Base-by-base conservation (phyloP, 148 eudicot genomes). In the Cornus kousa region DNA sequence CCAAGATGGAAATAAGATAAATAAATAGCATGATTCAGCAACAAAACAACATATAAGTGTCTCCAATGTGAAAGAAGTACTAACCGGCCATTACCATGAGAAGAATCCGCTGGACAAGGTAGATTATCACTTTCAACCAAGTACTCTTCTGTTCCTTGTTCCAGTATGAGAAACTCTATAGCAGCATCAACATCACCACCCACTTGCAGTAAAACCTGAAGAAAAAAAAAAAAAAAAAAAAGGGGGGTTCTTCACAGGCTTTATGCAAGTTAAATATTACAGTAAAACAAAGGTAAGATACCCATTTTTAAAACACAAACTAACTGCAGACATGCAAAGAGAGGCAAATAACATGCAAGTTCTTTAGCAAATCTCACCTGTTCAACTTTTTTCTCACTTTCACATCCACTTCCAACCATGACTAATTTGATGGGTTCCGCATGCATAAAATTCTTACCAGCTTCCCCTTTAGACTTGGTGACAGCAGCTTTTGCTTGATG, bases 181-280 rank as follows among this genome's bases (percentile, higher is more conserved):
- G 98, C 94, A 28, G 90, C 92, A 79, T 91, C 97, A 82, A 84
- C 85, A 80, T 95, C 96, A 75, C 97, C 97, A 80, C 83, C 89
- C 74, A 95, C 82, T 76, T 82, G 86, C 71, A 68, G 80, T 81
- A 93, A 82, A 78, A 90, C 92, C 98, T 95, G 81, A 68, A 74
- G 78, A 5, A 19, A 13, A 55, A 70, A 31, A 43, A 43, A 6
- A 43, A 43, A 43, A 37, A 68, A 73, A 74, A 81, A 74, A 17
- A 50, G 16, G 40, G 68, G 40, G 68, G 17, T 71, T 74, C 57
- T 40, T 24, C 73, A 75, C 46, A 68, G 68, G 65, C 22, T 62
- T 24, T 65, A 74, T 46, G 40, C 35, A 14, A 24, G 53, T 66
- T 37, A 67, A 7, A 35, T 62, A 17, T 68, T 57, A 55, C 40